Base-by-base conservation (phyloP, 768 basidiomycete species). In the Daedaleopsis nitida region DNA sequence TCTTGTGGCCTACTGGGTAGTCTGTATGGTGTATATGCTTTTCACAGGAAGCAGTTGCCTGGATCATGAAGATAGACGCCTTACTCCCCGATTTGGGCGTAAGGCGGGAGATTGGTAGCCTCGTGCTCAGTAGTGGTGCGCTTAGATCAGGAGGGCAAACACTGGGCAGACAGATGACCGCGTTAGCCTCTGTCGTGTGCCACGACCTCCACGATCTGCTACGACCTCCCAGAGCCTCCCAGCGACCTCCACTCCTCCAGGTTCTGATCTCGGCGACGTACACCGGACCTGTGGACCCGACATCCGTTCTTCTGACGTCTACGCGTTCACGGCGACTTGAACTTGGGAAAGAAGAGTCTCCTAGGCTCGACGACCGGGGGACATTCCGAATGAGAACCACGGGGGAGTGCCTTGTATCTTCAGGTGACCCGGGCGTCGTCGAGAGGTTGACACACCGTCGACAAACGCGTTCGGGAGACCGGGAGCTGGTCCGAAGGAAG, bases 91-190 rank as follows among this genome's bases (percentile, higher is more conserved):
- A 14, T 43, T 43, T n/a, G 17, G n/a, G 7, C 10, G 19, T 6
- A 38, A 12, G n/a, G 53, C 34, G 24, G 55, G 55, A 34, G 60
- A 55, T 61, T 24, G 14, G 55, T 61, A 61, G 60, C 60, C 60
- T 61, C 60, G 53, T 56, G 60, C 16, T 45, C 17, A 4, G 12
- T 43, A n/a, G n/a, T 43, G 3, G 42, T 4, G 42, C 14, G 3
- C 12, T 43, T 43, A 11, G 3, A 43, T 43, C 5, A n/a, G 42
- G 5, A 14, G n/a, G 42, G n/a, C 42, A n/a, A 43, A n/a, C 45
- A 47, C 5, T 5, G n/a, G 42, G n/a, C 42, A n/a, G 13, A n/a
- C 45, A 47, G 45, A 47, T 47, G 45, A 47, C 21, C 45, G 19
- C 19, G 17, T 23, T 49, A 23, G 47, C 47, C 47, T 9, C 47